Evolutionary conservation across 2,329 filamentous ascomycete genomes (phyloP), one percentile per base, ranked within the genome.

Genomic region (Beauveria sp.): DNA sequence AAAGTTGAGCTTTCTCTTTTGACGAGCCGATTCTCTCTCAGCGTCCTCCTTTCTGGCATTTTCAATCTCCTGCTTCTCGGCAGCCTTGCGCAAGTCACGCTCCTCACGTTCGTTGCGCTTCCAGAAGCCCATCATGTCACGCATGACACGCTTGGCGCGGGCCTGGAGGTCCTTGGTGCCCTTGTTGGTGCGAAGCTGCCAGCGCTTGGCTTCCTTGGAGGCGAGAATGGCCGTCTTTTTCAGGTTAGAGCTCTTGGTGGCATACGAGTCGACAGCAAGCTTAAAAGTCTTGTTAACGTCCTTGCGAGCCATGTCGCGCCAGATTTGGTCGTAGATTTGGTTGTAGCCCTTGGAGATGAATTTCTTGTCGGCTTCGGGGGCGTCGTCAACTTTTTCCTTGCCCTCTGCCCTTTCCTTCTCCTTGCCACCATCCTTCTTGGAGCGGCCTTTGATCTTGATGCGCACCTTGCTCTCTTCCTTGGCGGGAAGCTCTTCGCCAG

Each of bases 81-180:
- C 94, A 57, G 92, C 87, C 78, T 96, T 96, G 67, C 94, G 88
- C 65, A 96, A 80, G 73, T 99, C 94, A 63, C 94, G 90, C 73
- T 99, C 94, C 72, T 99, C 94, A 58, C 93, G 89, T 75, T 99
- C 94, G 73, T 99, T 99, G 61, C 93, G 89, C 77, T 97, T 97
- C 94, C 94, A 99, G 82, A 97, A 99, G 62, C 90, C 87, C 84
- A 97, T 94, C 94, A 99, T 99, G 76, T 99, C 94, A 72, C 94
- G 87, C 94, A 99, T 99, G 63, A 93, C 93, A 67, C 94, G 89
- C 81, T 99, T 99, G 62, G 94, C 94, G 53, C 94, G 87, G 47
- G 94, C 94, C 72, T 97, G 94, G 4, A 96, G 90, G 74, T 99
- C 94, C 75, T 99, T 99, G 73, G 90, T 94, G 71, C 92, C 96